Conservation (phyloP, 2,329 filamentous ascomycete genomes). For the Botrytis medusae region DNA sequence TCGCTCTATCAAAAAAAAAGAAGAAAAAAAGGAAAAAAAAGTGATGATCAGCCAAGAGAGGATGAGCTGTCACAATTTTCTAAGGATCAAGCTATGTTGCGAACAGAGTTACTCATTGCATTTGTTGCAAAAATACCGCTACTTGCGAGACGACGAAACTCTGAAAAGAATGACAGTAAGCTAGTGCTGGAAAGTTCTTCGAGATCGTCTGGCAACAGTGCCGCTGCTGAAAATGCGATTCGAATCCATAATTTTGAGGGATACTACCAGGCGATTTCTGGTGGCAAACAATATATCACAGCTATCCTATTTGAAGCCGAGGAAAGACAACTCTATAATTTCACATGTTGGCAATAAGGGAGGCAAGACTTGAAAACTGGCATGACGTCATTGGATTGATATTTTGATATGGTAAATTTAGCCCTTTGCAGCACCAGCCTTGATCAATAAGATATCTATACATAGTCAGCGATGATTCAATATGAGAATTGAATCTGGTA, state of each 20-base stretch:
- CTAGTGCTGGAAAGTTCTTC: not conserved
- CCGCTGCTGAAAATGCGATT: not conserved
- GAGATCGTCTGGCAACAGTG: not conserved
- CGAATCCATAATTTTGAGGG: not conserved
- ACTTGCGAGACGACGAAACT: not conserved
- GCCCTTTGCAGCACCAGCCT: slow-evolving; percentile 39
- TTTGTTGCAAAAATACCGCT: not conserved
- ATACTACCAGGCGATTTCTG: not conserved
- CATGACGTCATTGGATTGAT: slow-evolving; percentile 17
- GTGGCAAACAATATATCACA: not conserved
- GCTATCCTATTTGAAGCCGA: not conserved
- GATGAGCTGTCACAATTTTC: not conserved
- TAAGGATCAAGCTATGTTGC: not conserved
- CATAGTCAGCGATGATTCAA: not conserved
- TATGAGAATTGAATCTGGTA: slow-evolving; percentile 41
- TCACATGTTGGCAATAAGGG: not conserved
- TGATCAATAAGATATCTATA: slow-evolving; percentile 36
- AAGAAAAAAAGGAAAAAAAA: not conserved
- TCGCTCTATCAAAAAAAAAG: not conserved
- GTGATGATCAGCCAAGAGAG: not conserved
- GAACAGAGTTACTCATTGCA: not conserved
- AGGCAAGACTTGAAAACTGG: not conserved
- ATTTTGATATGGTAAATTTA: slow-evolving; percentile 29
- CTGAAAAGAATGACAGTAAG: not conserved
- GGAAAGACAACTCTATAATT: not conserved